Conservation (phyloP, 768 basidiomycete genomes). For the Trametes cingulata region DNA sequence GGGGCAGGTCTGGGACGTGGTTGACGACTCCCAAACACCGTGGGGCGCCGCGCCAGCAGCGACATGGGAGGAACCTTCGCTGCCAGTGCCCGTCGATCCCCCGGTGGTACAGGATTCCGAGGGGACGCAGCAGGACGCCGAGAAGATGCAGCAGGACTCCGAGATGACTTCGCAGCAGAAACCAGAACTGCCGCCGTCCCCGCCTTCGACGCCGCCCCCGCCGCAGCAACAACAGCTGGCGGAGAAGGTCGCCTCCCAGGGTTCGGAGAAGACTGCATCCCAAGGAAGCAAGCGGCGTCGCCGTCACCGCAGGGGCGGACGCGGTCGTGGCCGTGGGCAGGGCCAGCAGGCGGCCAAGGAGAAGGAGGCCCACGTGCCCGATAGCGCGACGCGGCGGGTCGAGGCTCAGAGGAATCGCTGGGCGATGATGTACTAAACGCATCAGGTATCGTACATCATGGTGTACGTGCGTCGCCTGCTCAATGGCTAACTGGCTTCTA, state of each 20-base stretch:
- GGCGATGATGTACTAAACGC: background rate
- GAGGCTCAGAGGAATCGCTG: background rate
- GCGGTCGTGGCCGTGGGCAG: constrained; percentile 2
- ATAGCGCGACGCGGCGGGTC: background rate
- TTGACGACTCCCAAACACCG: background rate
- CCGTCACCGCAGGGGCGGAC: background rate
- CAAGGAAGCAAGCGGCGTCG: background rate
- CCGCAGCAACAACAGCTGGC: too few species aligned
- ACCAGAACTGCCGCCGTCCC: too few species aligned
- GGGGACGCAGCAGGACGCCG: background rate
- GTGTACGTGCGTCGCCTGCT: background rate
- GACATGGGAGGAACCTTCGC: too few species aligned
- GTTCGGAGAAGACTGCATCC: background rate
- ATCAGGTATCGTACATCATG: background rate
- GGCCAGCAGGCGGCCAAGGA: background rate
- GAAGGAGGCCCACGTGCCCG: background rate
- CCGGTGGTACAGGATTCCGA: too few species aligned
- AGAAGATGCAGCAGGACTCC: background rate
- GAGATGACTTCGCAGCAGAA: background rate
- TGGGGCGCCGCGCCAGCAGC: background rate
- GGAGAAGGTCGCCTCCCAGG: too few species aligned
- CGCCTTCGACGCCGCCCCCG: too few species aligned
- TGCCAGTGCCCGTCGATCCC: background rate
- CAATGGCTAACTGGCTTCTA: background rate
- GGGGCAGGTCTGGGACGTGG: constrained; percentile 4